Conservation (phyloP, 148 eudicot genomes). For the Oxyria digyna region DNA sequence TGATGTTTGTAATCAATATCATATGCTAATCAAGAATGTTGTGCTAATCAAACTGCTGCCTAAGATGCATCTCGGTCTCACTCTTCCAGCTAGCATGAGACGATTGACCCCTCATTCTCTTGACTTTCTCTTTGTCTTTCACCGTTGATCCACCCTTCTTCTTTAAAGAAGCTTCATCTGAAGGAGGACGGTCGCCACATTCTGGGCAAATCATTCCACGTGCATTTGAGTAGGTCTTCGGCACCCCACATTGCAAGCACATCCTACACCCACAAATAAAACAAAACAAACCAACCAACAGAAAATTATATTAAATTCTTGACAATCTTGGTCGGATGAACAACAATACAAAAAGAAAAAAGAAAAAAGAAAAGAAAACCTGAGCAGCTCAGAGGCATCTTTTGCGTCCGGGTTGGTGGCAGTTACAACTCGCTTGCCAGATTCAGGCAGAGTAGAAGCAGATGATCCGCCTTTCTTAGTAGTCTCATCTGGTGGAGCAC, state of each 20-base stretch:
- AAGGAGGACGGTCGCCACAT: constrained; percentile 52
- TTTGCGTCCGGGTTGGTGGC: constrained; percentile 47
- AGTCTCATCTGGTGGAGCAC: constrained; percentile 17
- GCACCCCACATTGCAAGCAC: constrained; percentile 87
- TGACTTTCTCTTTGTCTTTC: constrained; percentile 90
- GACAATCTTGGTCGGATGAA: neutral
- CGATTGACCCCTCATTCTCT: constrained; percentile 97
- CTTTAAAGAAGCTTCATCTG: constrained; percentile 33
- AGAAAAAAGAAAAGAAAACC: constrained; percentile 23
- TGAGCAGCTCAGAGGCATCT: constrained; percentile 63
- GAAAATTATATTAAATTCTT: too few species aligned
- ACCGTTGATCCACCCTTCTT: constrained; percentile 83
- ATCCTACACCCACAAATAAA: constrained; percentile 62
- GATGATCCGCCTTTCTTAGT: constrained; percentile 17
- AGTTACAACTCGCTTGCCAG: constrained; percentile 40
- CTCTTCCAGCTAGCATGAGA: constrained; percentile 97
- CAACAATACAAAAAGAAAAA: neutral
- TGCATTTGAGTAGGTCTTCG: constrained; percentile 63
- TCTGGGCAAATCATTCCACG: constrained; percentile 77
- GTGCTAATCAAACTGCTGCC: constrained; percentile 86
- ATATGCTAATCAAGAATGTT: neutral
- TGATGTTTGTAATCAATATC: too few species aligned
- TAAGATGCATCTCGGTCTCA: constrained; percentile 94
- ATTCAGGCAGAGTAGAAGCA: constrained; percentile 28
- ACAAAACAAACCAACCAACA: neutral